Conservation (phyloP, 495 filamentous ascomycete species). For the Penicillium soppii region DNA sequence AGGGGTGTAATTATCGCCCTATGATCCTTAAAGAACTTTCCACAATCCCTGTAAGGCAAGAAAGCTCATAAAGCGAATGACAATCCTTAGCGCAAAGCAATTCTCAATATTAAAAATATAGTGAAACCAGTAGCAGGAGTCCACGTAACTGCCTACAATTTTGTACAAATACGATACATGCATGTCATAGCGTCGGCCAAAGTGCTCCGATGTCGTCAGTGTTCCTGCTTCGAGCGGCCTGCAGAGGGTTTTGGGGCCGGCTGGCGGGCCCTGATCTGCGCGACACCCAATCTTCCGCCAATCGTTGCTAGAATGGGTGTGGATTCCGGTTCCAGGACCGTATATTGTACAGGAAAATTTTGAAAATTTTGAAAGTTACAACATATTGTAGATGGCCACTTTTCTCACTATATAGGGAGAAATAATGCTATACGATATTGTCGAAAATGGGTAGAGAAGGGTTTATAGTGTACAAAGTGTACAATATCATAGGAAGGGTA, state of each 20-base stretch:
- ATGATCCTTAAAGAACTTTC: constrained; percentile 18
- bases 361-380: too few species aligned
- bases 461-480: too few species aligned
- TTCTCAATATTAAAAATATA: neutral
- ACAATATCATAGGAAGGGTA: too few species aligned
- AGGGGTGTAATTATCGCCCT: constrained; percentile 13
- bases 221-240: constrained; percentile 28
- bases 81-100: neutral
- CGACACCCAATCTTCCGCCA: neutral
- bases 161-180: constrained; percentile 12
- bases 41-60: constrained; percentile 24
- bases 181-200: constrained; percentile 23
- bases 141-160: constrained; percentile 1
- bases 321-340: constrained; percentile 14
- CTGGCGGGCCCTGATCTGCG: constrained; percentile 29
- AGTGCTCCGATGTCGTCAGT: constrained; percentile 25
- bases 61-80: neutral
- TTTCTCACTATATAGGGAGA: too few species aligned
- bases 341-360: constrained; percentile 9
- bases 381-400: too few species aligned
- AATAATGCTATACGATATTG: too few species aligned
- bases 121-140: neutral
- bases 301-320: neutral
- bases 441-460: too few species aligned
- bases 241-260: constrained; percentile 25